Percentiles rank a stretch among this genome's conserved stretches.
Conservation (phyloP, 1,139 yeast species). For the Protomyces inundatus region DNA sequence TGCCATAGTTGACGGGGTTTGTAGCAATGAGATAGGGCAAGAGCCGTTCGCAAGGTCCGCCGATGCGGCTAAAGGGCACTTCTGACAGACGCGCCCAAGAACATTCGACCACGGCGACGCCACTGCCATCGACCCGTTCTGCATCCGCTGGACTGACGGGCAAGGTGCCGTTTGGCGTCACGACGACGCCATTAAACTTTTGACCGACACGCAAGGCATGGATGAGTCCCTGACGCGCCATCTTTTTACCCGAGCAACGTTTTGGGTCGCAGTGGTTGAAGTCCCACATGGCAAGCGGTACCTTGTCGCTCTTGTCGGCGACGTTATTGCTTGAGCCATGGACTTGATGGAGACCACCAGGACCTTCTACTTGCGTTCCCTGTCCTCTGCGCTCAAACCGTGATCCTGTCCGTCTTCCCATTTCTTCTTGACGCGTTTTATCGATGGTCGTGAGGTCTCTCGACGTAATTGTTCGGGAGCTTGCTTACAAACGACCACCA, state of each 20-base stretch:
- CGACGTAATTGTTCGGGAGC: no score
- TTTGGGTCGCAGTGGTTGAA: conserved; percentile 98
- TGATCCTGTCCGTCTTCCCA: conserved; percentile 39
- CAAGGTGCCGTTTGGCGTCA: conserved; percentile 85
- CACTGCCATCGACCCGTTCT: conserved; percentile 68
- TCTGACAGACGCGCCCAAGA: conserved; percentile 97
- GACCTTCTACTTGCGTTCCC: not conserved
- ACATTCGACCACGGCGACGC: conserved; percentile 97
- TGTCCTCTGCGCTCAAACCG: conserved; percentile 32
- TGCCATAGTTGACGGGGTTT: conserved; percentile 92
- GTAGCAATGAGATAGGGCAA: conserved; percentile 43
- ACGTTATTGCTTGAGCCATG: not conserved
- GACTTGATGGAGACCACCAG: not conserved
- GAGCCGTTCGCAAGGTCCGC: conserved; percentile 76
- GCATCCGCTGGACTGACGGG: conserved; percentile 88
- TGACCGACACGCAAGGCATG: conserved; percentile 78
- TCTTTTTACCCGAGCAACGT: conserved; percentile 90
- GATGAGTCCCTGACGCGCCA: conserved; percentile 81
- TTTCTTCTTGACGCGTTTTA: conserved; percentile 34
- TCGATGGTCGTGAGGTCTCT: no score
- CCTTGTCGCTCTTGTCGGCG: not conserved
- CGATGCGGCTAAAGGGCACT: conserved; percentile 86
- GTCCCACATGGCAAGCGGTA: conserved; percentile 45
- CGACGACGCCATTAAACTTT: conserved; percentile 83
- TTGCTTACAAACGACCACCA: no score